Percentiles rank a stretch among this genome's conserved stretches.
phyloP scores from a whole-genome alignment of 2,329 filamentous ascomycete species.

The Fusarium xylarioides region DNA sequence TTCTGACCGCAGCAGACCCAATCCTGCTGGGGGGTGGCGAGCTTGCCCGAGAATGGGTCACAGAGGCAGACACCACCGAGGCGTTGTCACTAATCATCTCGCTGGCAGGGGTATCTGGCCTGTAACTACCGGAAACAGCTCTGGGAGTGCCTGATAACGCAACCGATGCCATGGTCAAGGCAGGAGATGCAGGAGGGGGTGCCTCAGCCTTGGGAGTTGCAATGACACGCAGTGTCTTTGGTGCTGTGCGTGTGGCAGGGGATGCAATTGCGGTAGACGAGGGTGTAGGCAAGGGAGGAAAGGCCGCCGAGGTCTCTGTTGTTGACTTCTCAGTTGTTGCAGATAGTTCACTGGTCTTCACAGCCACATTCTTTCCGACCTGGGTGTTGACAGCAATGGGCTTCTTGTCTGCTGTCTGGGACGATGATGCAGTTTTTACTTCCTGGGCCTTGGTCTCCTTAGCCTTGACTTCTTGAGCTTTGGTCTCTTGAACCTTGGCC shows the following conservation, averaged over 20 bases:
- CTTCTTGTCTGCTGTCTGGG: slow-evolving; percentile 34
- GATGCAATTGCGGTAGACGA: slow-evolving; percentile 58
- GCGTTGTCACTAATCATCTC: slow-evolving; percentile 81
- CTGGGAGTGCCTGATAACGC: slow-evolving; percentile 44
- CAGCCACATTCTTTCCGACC: slow-evolving; percentile 50
- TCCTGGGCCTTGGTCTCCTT: slow-evolving; percentile 29
- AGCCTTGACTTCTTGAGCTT: slow-evolving; percentile 19
- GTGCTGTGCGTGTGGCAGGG: slow-evolving; percentile 60
- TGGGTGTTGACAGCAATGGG: slow-evolving; percentile 60
- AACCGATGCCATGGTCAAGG: slow-evolving; percentile 44
- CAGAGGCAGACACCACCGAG: slow-evolving; percentile 75
- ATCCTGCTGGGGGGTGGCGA: slow-evolving; percentile 74
- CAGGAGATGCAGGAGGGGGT: slow-evolving; percentile 52
- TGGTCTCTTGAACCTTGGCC: slow-evolving; percentile 28
- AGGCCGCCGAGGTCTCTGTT: slow-evolving; percentile 49
- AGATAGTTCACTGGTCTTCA: slow-evolving; percentile 44
- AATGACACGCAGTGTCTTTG: slow-evolving; percentile 76
- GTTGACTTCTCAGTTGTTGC: slow-evolving; percentile 47
- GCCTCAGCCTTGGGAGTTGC: slow-evolving; percentile 70
- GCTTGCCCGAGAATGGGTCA: slow-evolving; percentile 73
- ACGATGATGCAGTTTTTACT: slow-evolving; percentile 7
- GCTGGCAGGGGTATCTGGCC: slow-evolving; percentile 77
- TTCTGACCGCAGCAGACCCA: slow-evolving; percentile 73
- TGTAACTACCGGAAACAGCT: slow-evolving; percentile 50
- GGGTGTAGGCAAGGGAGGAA: slow-evolving; percentile 61